These are phyloP conservation scores for Aspergillus pseudotamarii DNA, from an alignment of 2,329 filamentous ascomycete genomes.

Conservation along the genomic window DNA sequence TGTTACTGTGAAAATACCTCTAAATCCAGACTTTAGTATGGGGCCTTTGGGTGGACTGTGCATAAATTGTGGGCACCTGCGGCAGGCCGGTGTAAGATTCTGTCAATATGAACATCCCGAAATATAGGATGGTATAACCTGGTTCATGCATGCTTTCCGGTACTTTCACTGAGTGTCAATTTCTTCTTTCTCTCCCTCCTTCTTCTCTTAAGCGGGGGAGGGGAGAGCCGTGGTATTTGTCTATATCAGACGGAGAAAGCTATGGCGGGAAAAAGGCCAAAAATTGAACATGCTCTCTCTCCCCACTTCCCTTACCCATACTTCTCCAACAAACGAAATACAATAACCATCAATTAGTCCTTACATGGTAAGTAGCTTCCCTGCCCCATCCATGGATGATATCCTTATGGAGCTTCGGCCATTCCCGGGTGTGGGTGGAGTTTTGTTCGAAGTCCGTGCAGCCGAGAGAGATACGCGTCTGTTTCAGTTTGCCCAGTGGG, in stretches of 20 bases:
- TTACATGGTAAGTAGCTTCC: background rate
- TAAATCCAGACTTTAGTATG: constrained; percentile 1
- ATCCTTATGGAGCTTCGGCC: constrained; percentile 20
- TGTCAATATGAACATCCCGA: background rate
- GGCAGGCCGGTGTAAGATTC: constrained; percentile 1
- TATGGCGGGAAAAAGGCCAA: background rate
- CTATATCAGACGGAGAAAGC: background rate
- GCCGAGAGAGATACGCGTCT: constrained; percentile 39
- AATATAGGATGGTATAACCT: background rate
- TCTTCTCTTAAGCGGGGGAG: background rate
- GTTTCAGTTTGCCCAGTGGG: constrained; percentile 31
- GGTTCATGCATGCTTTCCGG: background rate
- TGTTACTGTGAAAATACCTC: constrained; percentile 4
- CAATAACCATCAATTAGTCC: background rate
- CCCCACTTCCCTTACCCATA: background rate
- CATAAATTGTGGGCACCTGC: background rate
- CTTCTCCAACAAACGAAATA: background rate
- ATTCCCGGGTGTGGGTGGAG: constrained; percentile 29
- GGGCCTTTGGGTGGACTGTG: background rate
- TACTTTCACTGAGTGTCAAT: background rate
- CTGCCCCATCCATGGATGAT: background rate
- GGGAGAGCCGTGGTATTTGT: background rate
- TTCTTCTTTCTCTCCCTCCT: too few relatives aligned
- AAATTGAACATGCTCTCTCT: background rate
- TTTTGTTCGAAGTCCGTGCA: constrained; percentile 33